Conservation (phyloP, 805 yeast genomes). For the Maudiozyma serrabonitensis region DNA sequence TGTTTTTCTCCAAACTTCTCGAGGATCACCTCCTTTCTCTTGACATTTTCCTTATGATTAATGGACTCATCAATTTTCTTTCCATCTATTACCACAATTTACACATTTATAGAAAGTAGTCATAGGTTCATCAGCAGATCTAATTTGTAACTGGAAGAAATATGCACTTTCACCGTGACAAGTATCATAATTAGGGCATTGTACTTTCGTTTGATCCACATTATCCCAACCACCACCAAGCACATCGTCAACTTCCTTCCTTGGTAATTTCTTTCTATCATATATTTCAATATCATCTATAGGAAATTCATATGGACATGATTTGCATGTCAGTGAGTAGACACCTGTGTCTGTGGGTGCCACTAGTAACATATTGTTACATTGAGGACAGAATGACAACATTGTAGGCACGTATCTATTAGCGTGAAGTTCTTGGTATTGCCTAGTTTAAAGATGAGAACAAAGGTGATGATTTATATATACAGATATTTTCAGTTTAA, state of each 20-base stretch:
- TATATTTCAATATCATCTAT: constrained; percentile 74
- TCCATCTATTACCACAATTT: constrained; percentile 90
- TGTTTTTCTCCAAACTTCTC: too few relatives aligned
- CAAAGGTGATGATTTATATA: too few relatives aligned
- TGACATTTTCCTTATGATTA: background rate
- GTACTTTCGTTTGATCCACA: constrained; percentile 89
- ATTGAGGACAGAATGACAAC: constrained; percentile 92
- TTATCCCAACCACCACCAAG: constrained; percentile 99
- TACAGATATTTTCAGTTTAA: too few relatives aligned
- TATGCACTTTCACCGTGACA: constrained; percentile 91
- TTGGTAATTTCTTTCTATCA: constrained; percentile 71
- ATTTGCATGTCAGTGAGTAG: constrained; percentile 74
- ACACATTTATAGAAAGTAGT: constrained; percentile 95
- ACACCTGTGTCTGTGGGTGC: constrained; percentile 49
- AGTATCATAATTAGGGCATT: constrained; percentile 70
- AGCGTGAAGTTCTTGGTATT: too few relatives aligned
- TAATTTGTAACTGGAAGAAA: constrained; percentile 90
- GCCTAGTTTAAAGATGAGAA: too few relatives aligned
- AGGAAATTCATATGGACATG: constrained; percentile 93
- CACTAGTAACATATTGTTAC: constrained; percentile 79
- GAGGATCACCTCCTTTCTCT: too few relatives aligned
- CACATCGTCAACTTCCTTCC: constrained; percentile 93
- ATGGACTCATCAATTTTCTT: constrained; percentile 54
- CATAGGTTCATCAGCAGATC: constrained; percentile 99
- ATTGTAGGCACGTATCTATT: constrained; percentile 29